phyloP scores from a whole-genome alignment of 441 rosid species.

The Corymbia calophylla region DNA sequence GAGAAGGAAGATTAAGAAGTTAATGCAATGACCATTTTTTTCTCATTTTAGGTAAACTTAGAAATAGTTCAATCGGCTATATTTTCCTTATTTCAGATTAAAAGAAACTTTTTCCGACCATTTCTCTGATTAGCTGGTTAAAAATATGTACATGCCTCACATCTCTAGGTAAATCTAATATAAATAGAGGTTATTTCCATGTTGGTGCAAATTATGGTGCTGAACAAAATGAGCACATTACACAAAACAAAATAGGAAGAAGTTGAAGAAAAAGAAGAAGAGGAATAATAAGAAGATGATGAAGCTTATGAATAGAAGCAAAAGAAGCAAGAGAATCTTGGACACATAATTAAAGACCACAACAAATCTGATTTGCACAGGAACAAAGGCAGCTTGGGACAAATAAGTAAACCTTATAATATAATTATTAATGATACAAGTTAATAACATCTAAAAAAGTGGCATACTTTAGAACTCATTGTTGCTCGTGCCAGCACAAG shows the following conservation, averaged over 20 bases:
- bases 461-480: background rate
- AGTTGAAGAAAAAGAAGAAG: background rate
- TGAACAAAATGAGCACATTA: background rate
- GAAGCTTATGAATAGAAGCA: background rate
- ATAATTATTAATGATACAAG: background rate
- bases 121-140: background rate
- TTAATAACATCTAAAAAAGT: background rate
- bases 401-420: background rate
- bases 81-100: background rate
- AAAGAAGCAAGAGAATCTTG: background rate
- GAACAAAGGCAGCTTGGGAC: background rate
- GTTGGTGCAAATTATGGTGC: background rate
- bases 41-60: background rate
- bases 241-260: background rate
- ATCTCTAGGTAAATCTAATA: background rate
- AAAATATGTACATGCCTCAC: background rate
- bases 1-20: background rate
- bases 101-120: background rate
- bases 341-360: background rate
- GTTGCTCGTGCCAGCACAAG: constrained; percentile 4
- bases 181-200: background rate
- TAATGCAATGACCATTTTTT: background rate
- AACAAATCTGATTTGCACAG: background rate
- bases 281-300: background rate
- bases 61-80: background rate